These are phyloP conservation scores for Trichosporon faecale DNA, from an alignment of 1,284 basidiomycete genomes.

Conservation along the genomic window DNA sequence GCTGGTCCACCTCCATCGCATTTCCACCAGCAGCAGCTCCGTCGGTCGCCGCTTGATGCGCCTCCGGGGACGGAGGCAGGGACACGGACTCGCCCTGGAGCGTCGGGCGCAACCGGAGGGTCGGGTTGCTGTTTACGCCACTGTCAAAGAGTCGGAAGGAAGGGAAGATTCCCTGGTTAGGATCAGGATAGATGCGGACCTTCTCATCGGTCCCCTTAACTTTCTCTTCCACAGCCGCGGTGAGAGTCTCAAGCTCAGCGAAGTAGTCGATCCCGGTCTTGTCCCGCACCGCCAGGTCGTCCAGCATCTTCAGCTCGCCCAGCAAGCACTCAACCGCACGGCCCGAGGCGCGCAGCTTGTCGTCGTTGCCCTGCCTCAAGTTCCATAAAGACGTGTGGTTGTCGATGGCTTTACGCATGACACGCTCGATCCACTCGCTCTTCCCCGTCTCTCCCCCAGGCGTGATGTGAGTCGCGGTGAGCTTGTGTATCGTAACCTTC, in stretches of 20 bases:
- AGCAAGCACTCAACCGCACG: constrained; percentile 31
- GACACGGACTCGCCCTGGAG: constrained; percentile 17
- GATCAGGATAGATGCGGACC: constrained; percentile 13
- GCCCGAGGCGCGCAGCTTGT: not conserved
- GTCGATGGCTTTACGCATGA: constrained; percentile 27
- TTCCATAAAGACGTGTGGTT: constrained; percentile 38
- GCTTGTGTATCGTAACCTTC: constrained; percentile 35
- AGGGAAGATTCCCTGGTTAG: constrained; percentile 17
- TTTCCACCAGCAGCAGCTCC: not conserved
- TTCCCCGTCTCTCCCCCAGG: constrained; percentile 30
- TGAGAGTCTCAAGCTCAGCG: constrained; percentile 36
- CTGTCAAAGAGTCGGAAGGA: constrained; percentile 20
- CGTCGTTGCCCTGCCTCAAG: constrained; percentile 15
- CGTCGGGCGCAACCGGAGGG: constrained; percentile 20
- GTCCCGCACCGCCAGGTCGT: constrained; percentile 30
- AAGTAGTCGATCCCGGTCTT: constrained; percentile 31
- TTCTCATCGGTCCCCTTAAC: not conserved
- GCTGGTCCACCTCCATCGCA: constrained; percentile 14
- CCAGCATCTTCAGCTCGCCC: constrained; percentile 38
- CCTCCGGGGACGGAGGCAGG: not conserved
- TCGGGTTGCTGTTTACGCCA: constrained; percentile 13
- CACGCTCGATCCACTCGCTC: constrained; percentile 33
- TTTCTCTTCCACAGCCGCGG: constrained; percentile 14
- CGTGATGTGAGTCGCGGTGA: constrained; percentile 40
- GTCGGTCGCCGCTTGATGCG: not conserved